Conservation (phyloP, 352 stramenopile genomes). For the Pythium apleroticum region DNA sequence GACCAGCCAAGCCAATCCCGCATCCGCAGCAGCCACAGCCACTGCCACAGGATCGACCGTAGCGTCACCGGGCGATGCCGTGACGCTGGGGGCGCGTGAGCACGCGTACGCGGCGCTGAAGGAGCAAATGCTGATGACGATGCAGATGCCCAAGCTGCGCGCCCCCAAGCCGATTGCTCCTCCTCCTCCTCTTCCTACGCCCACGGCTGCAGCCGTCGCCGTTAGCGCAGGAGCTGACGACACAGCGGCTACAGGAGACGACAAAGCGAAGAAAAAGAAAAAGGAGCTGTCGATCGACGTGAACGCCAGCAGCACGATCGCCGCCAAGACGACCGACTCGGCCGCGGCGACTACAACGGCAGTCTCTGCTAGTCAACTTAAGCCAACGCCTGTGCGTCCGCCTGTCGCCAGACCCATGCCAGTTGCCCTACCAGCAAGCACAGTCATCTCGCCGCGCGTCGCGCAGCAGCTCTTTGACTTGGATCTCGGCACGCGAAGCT, state of each 20-base stretch:
- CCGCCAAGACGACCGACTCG: not conserved
- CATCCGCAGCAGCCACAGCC: not conserved
- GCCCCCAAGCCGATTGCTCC: constrained; percentile 14
- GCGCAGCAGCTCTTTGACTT: constrained; percentile 73
- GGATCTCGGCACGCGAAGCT: constrained; percentile 55
- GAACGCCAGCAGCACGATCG: not conserved
- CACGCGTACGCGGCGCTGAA: constrained; percentile 67
- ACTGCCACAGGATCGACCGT: constrained; percentile 5
- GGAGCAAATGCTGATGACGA: constrained; percentile 49
- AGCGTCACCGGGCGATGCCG: constrained; percentile 13
- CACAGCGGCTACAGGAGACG: not conserved
- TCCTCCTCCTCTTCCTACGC: not conserved
- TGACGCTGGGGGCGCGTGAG: constrained; percentile 38
- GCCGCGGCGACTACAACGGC: not conserved
- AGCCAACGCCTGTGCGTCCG: not conserved
- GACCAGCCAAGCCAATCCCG: not conserved
- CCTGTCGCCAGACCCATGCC: not conserved
- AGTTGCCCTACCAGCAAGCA: not conserved
- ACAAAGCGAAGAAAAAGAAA: constrained; percentile 15
- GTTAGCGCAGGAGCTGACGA: not conserved
- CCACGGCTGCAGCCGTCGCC: not conserved
- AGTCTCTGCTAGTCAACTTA: not conserved
- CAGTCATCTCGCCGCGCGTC: constrained; percentile 49
- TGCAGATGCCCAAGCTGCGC: constrained; percentile 35
- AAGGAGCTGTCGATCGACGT: constrained; percentile 27